Evolutionary conservation across 2,329 filamentous ascomycete species (phyloP).

Genomic region (Talaromyces amestolkiae): DNA sequence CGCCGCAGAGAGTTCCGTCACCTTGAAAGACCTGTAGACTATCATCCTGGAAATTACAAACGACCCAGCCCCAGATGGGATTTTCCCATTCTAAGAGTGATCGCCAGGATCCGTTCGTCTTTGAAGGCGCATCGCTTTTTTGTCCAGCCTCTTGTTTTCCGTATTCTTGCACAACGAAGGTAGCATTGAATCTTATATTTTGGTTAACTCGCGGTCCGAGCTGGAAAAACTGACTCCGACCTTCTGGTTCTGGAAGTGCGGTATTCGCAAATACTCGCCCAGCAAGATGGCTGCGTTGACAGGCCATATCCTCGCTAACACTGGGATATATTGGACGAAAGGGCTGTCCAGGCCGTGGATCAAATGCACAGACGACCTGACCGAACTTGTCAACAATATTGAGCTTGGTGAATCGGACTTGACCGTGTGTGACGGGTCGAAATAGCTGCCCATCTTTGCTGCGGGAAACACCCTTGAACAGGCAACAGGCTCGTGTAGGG

Average conservation of each 20-base stretch:
- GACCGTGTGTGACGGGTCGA: slow-evolving; percentile 50
- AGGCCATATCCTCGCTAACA: slow-evolving; percentile 19
- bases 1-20: slow-evolving; percentile 33
- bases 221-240: neutral
- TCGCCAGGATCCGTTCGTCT: slow-evolving; percentile 27
- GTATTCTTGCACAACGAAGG: neutral
- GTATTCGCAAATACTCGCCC: too few species aligned
- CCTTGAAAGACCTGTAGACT: slow-evolving; percentile 31
- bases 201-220: neutral
- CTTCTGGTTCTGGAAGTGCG: neutral
- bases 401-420: slow-evolving; percentile 47
- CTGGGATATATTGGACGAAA: slow-evolving; percentile 22
- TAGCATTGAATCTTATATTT: neutral
- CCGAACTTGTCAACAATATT: slow-evolving; percentile 54
- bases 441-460: slow-evolving; percentile 27
- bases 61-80: slow-evolving; percentile 31
- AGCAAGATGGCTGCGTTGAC: neutral
- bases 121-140: slow-evolving; percentile 21
- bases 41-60: slow-evolving; percentile 31
- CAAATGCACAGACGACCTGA: slow-evolving; percentile 38
- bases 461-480: neutral
- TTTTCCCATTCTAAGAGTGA: slow-evolving; percentile 25
- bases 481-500: neutral
- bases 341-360: slow-evolving; percentile 21
- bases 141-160: neutral